Evolutionary conservation across 2,329 filamentous ascomycete genomes (phyloP), one percentile per base, ranked within the genome.

Genomic region (Cladosporium sp.): DNA sequence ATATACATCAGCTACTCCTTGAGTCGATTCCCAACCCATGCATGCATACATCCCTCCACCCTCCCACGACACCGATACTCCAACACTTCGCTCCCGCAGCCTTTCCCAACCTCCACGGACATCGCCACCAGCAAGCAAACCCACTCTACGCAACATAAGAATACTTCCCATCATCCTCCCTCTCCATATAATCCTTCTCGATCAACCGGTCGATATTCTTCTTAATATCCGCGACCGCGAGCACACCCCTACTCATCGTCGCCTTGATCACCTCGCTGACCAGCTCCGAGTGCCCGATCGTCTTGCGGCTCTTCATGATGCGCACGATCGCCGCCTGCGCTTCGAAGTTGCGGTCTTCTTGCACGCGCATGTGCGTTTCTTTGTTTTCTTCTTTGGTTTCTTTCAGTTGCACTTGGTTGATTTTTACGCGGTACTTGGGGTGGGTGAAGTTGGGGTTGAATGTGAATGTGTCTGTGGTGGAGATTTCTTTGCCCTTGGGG

Each of bases 381-480:
- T 90, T 88, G 72, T 96, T 96, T 71, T 99, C 93, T 64, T 92
- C 87, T 62, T 87, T 88, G 1, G 93, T 97, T 72, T 99, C 93
- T 71, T 93, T 95, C 44, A 96, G 80, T 71, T 99, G 93, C 60
- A 99, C 93, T 71, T 96, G 92, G 72, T 97, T 99, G 75, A 99
- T 96, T 75, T 99, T 99, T 72, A 99, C 85, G 51, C 90, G 84
- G 70, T 88, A 87, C 69, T 93, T 95, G 17, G 84, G 79, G 64
- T 96, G 86, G 2, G 74, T 74, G 70, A 99, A 99, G 13, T 68
- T 67, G 39, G 78, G 70, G 72, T 96, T 96, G 63, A 95, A 84
- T 0, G 82, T 82, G 63, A 99, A 99, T 0, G 84, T 88, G 70
- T 99, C 95, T 0, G 81, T 88, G 1, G 75, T 64, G 52, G 80